A percentile compares a stretch with the other conserved stretches of the same genome.
These are phyloP conservation scores for Fraxinus floribunda DNA, from an alignment of 305 asterid genomes.

Conservation along the genomic window DNA sequence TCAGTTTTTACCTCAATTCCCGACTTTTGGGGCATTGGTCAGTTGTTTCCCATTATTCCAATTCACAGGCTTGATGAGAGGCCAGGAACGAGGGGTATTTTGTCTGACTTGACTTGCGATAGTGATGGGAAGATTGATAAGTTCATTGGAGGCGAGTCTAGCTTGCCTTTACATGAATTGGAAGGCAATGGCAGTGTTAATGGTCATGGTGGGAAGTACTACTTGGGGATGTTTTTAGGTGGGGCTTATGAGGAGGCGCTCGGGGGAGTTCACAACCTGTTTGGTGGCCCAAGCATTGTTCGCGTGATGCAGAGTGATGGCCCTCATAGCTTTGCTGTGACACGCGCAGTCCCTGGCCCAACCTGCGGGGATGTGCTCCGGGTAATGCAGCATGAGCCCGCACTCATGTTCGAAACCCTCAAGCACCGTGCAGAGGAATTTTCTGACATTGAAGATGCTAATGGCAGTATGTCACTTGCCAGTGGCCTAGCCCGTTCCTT, in stretches of 20 bases:
- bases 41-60: conserved; percentile 84
- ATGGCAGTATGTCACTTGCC: conserved; percentile 32
- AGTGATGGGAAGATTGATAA: conserved; percentile 90
- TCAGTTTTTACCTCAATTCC: conserved; percentile 94
- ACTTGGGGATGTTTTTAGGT: conserved; percentile 88
- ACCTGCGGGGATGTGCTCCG: conserved; percentile 84
- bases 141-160: conserved; percentile 90
- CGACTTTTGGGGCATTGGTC: conserved; percentile 91
- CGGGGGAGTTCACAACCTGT: conserved; percentile 86
- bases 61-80: conserved; percentile 78
- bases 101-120: conserved; percentile 92
- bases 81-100: conserved; percentile 59
- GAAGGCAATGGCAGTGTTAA: conserved; percentile 31
- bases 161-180: conserved; percentile 76
- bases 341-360: conserved; percentile 74
- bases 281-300: conserved; percentile 94
- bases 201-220: conserved; percentile 47
- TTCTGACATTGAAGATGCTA: conserved; percentile 26
- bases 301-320: conserved; percentile 84
- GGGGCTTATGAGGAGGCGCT: conserved; percentile 98
- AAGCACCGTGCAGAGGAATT: conserved; percentile 80
- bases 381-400: conserved; percentile 89
- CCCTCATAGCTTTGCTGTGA: conserved; percentile 84
- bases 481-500: conserved; percentile 63
- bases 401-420: conserved; percentile 85